Percentiles rank a stretch among this genome's conserved stretches.
These are phyloP conservation scores for Mikania micrantha DNA, from an alignment of 129 eudicot species.

Conservation along the genomic window DNA sequence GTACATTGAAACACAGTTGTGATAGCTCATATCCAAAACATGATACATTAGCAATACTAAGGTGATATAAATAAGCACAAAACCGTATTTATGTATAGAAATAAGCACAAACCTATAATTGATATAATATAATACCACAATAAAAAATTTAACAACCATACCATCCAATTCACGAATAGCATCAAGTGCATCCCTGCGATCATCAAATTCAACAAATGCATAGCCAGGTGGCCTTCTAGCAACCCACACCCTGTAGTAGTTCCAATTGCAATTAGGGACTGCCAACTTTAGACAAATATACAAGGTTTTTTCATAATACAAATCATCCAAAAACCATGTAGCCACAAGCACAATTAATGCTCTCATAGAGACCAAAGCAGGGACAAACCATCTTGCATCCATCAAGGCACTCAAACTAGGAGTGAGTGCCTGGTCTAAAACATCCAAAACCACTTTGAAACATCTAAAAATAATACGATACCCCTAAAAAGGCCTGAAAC, in stretches of 20 bases:
- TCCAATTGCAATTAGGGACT: neutral
- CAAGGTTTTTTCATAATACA: too few relatives aligned
- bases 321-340: too few relatives aligned
- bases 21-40: neutral
- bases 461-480: too few relatives aligned
- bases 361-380: too few relatives aligned
- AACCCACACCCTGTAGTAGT: constrained; percentile 73
- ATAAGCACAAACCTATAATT: neutral
- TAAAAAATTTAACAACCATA: constrained; percentile 9
- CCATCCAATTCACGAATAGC: constrained; percentile 77
- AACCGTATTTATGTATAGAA: neutral
- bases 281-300: neutral
- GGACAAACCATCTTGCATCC: too few relatives aligned
- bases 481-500: too few relatives aligned
- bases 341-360: too few relatives aligned
- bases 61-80: too few relatives aligned
- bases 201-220: constrained; percentile 81
- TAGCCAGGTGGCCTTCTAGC: constrained; percentile 89
- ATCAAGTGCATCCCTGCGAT: constrained; percentile 69
- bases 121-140: neutral
- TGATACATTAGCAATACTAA: neutral
- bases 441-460: too few relatives aligned
- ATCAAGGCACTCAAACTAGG: too few relatives aligned
- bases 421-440: too few relatives aligned
- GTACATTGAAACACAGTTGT: neutral